Conservation (phyloP, 768 basidiomycete genomes). For the Coprinopsis cinerea region DNA sequence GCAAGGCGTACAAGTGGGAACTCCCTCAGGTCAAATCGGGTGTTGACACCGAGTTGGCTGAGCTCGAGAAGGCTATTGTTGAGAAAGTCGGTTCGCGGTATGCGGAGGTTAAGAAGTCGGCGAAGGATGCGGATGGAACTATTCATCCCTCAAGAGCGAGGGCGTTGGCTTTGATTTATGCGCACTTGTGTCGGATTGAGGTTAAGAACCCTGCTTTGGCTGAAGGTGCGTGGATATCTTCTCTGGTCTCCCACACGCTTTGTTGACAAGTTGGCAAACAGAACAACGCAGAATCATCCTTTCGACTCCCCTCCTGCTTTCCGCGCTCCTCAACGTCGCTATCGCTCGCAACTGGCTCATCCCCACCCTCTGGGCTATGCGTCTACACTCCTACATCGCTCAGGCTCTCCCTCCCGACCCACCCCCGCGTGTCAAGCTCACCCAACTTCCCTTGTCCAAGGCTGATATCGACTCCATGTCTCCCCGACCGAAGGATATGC, state of each 20-base stretch:
- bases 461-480: slow-evolving; percentile 38
- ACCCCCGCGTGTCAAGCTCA: slow-evolving; percentile 41
- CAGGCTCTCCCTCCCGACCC: slow-evolving; percentile 72
- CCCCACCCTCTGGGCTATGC: slow-evolving; percentile 74
- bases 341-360: slow-evolving; percentile 86
- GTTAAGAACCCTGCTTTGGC: slow-evolving; percentile 47
- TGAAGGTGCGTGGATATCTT: slow-evolving; percentile 45
- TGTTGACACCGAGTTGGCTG: slow-evolving; percentile 34
- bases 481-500: slow-evolving; percentile 34
- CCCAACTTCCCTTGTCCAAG: slow-evolving; percentile 73
- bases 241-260: slow-evolving; percentile 3
- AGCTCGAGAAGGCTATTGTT: slow-evolving; percentile 47
- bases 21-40: slow-evolving; percentile 22
- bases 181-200: slow-evolving; percentile 73
- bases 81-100: slow-evolving; percentile 47
- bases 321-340: slow-evolving; percentile 75
- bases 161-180: slow-evolving; percentile 73
- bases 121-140: slow-evolving; percentile 28
- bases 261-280: slow-evolving; percentile 21
- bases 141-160: slow-evolving; percentile 38
- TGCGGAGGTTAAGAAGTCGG: slow-evolving; percentile 41
- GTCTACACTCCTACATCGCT: slow-evolving; percentile 73
- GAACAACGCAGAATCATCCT: slow-evolving; percentile 71
- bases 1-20: slow-evolving; percentile 62
- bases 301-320: slow-evolving; percentile 66